Evolutionary conservation across 176 grass and related monocot genomes (phyloP).

Genomic region (Pharus latifolius): DNA sequence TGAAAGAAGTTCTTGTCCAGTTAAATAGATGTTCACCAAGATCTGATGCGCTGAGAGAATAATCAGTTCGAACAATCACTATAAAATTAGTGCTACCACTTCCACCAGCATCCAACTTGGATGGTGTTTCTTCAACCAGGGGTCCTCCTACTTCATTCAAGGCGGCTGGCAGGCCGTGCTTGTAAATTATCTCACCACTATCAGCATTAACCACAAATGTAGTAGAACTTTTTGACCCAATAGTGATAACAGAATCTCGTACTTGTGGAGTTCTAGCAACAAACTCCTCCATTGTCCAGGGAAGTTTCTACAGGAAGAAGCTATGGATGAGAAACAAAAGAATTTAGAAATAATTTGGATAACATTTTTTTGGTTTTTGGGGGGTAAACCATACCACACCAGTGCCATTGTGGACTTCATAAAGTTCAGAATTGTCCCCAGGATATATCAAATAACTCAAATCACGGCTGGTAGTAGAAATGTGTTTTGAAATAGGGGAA

Average conservation of each 20-base stretch:
- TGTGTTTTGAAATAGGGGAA: conserved; percentile 26
- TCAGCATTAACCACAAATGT: conserved; percentile 64
- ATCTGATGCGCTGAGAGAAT: conserved; percentile 75
- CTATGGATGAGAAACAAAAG: neutral
- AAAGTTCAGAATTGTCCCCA: conserved; percentile 14
- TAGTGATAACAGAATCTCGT: conserved; percentile 64
- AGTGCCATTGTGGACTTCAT: conserved; percentile 33
- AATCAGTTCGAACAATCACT: conserved; percentile 73
- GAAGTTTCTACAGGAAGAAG: conserved; percentile 52
- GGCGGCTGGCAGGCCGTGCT: conserved; percentile 36
- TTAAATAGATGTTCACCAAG: conserved; percentile 71
- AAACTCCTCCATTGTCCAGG: conserved; percentile 79
- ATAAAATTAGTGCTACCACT: conserved; percentile 40
- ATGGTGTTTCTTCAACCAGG: conserved; percentile 39
- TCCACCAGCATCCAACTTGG: conserved; percentile 45
- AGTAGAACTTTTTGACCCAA: conserved; percentile 78
- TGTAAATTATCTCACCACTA: conserved; percentile 73
- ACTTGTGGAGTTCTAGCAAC: conserved; percentile 64
- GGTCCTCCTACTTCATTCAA: conserved; percentile 41
- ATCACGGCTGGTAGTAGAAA: conserved; percentile 7
- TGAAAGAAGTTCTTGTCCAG: conserved; percentile 68
- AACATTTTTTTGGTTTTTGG: no score
- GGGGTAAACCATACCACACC: conserved; percentile 42
- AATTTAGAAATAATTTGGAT: neutral
- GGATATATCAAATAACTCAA: conserved; percentile 40